Evolutionary conservation across 2,329 filamentous ascomycete species (phyloP), one percentile per base, ranked within the genome.

Genomic region (Alternaria alternata): DNA sequence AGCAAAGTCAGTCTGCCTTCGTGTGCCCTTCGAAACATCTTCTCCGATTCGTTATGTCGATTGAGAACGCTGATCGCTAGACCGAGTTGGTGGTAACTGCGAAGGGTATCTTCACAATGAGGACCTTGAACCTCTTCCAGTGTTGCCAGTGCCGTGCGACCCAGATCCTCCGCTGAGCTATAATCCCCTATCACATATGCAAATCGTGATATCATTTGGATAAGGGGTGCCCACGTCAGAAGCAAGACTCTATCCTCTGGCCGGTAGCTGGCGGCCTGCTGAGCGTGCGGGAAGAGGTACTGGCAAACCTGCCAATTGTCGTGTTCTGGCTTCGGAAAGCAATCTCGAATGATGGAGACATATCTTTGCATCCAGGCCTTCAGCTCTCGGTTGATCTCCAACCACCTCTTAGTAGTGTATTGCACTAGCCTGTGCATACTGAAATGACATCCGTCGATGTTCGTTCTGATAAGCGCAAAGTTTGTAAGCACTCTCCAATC

Each of bases 311-410:
- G 28, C 43, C 43, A 46, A 5, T 46, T 46, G 5, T 57, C n/a
- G 36, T 43, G 74, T 53, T 26, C 57, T 64, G 16, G 34, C 36
- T 26, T 18, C 8, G 43, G 43, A 22, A 46, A 46, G 24, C 16
- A 14, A 24, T 30, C 24, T 12, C n/a, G 28, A 14, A 46, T 46
- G 20, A 46, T 46, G 12, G 22, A 7, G 11, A 76, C 64, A 57
- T 66, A 75, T 54, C 30, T 56, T 16, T 62, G 54, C 52, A 59
- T 71, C 76, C 74, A 78, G 14, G 24, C 44, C 11, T 70, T 65
- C 2, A 46, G 43, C 12, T 46, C 22, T 8, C 43, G 6, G 7
- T 48, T 32, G 26, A 32, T 18, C 9, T 32, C 46, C 26, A 48
- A 20, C 46, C 46, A 48, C 28, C 26, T 32, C 28, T 14, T 48